Evolutionary conservation across 768 basidiomycete species (phyloP).

Genomic region (Tremella fuciformis): DNA sequence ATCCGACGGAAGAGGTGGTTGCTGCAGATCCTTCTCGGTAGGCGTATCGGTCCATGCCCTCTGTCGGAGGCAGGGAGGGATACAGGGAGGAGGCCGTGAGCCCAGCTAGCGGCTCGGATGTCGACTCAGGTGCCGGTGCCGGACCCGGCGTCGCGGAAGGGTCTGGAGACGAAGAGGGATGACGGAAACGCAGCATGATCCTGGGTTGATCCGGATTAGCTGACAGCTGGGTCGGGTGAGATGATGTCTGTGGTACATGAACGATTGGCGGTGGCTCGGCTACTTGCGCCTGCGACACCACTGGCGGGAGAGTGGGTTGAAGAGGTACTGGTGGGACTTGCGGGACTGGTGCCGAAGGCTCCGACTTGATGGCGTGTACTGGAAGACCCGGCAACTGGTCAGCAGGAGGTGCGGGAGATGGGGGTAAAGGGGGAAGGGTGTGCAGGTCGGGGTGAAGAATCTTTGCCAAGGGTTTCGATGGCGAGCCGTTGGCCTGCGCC

Average conservation of each 20-base stretch:
- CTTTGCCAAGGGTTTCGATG: neutral
- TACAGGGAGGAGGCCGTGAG: too few species aligned
- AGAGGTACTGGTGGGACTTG: neutral
- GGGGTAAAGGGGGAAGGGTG: conserved; percentile 5
- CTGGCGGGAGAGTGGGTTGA: too few species aligned
- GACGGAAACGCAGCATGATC: neutral
- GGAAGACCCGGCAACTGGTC: neutral
- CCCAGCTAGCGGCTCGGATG: too few species aligned
- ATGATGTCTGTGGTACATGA: too few species aligned
- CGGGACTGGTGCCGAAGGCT: neutral
- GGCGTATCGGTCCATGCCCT: neutral
- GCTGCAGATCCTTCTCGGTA: conserved; percentile 27
- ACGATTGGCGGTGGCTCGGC: too few species aligned
- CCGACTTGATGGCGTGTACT: neutral
- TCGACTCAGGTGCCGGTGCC: too few species aligned
- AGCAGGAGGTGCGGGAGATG: neutral
- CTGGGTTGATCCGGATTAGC: neutral
- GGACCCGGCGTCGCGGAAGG: too few species aligned
- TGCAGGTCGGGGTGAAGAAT: conserved; percentile 12
- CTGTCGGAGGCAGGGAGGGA: too few species aligned
- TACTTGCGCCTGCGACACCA: too few species aligned
- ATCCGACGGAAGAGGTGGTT: conserved; percentile 9
- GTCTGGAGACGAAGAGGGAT: neutral
- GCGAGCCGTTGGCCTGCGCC: neutral
- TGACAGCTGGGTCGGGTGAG: too few species aligned